Conservation (phyloP, 129 eudicot genomes). For the Glebionis coronaria region DNA sequence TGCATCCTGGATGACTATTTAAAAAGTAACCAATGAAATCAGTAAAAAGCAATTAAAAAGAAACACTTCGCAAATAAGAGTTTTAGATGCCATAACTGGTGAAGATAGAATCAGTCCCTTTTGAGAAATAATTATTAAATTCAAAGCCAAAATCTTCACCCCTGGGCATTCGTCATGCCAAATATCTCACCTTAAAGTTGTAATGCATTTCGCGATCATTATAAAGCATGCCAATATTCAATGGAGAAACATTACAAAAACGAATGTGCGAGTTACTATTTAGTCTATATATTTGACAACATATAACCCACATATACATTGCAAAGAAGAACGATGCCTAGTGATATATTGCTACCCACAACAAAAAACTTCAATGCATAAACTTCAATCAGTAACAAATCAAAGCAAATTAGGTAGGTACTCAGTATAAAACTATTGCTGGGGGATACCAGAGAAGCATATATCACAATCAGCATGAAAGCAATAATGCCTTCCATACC, state of each 20-base stretch:
- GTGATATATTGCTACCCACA: neutral
- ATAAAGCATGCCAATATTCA: neutral
- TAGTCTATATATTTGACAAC: neutral
- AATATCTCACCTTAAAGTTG: neutral
- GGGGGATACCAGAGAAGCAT: neutral
- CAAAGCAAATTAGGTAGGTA: neutral
- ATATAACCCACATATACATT: slow-evolving; percentile 1
- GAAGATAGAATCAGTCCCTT: too few relatives aligned
- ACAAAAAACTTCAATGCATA: neutral
- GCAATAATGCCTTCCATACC: too few relatives aligned
- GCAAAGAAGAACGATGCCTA: slow-evolving; percentile 2
- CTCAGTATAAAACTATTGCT: neutral
- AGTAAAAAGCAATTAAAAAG: neutral
- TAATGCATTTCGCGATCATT: neutral
- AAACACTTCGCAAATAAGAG: too few relatives aligned
- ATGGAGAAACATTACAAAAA: neutral
- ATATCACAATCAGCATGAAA: slow-evolving; percentile 1
- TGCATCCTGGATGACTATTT: neutral
- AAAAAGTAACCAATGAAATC: neutral
- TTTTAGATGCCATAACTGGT: too few relatives aligned
- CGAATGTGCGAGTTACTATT: neutral
- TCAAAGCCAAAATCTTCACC: too few relatives aligned
- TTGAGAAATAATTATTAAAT: too few relatives aligned
- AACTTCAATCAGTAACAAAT: neutral
- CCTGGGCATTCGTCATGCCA: neutral